Evolutionary conservation across 2,329 filamentous ascomycete species (phyloP), one percentile per base, ranked within the genome.

Genomic region (Juglanconis sp.): DNA sequence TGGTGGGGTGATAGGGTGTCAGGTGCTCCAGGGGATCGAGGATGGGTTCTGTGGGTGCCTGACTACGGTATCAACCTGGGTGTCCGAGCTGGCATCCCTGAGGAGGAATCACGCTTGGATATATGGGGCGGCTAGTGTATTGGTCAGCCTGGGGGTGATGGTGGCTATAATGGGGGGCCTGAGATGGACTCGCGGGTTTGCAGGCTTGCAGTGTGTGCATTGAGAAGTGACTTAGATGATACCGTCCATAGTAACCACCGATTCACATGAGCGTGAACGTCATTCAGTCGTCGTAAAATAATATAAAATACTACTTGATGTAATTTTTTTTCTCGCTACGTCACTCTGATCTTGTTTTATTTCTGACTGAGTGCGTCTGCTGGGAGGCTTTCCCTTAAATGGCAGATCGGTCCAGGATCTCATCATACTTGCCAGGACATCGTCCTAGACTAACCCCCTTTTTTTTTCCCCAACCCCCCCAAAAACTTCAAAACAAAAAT

Each of bases 161-260:
- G 79, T 92, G 31, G 77, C 85, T 1, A 81, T 93, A 17, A 91
- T 94, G 87, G 91, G 91, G 0, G 87, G 87, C 61, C 74, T 94
- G 68, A 76, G 82, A 62, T 96, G 91, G 91, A 87, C 80, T 34
- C 72, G 77, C 5, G 86, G 84, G 1, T 87, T 87, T 66, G 71
- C 69, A 15, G 64, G 65, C 2, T 57, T 82, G 58, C 53, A 69
- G 8, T 83, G 81, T 61, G 38, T 70, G 6, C 68, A 73, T 57
- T 73, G 51, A 64, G 3, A 30, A 13, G 1, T 38, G 3, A 24
- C 4, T 4, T 17, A 17, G 44, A 47, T 30, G 4, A 30, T 47
- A 42, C 38, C 38, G 38, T 10, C 38, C n/a, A 42, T 15, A 2
- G 3, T 13, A 42, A 15, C 38, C 38, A 42, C n/a, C n/a, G 5